phyloP scores from a whole-genome alignment of 2,329 filamentous ascomycete species.

The Aspergillus tamarii region DNA sequence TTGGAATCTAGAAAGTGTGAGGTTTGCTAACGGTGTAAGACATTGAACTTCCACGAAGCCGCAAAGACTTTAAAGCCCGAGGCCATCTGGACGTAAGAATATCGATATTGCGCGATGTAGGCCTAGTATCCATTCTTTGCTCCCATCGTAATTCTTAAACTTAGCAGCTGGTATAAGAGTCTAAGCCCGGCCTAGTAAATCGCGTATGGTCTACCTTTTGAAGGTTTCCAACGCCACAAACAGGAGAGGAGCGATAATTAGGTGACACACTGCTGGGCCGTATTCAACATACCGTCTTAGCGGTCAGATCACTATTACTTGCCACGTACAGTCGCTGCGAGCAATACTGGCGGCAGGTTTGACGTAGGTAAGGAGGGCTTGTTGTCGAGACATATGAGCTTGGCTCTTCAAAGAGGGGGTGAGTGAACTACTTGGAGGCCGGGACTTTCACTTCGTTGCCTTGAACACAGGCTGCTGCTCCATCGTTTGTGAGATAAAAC shows the following conservation, averaged over 20 bases:
- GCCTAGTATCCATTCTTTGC: neutral
- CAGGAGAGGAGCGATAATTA: neutral
- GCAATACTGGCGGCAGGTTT: neutral
- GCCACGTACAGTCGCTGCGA: neutral
- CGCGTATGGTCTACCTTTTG: neutral
- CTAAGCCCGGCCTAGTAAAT: neutral
- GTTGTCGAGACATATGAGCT: neutral
- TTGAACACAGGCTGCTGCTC: conserved; percentile 82
- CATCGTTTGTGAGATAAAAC: conserved; percentile 84
- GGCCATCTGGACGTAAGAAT: neutral
- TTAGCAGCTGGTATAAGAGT: neutral
- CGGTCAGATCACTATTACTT: neutral
- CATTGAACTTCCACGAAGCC: neutral
- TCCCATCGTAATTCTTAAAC: neutral
- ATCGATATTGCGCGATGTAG: neutral
- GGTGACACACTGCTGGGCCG: neutral
- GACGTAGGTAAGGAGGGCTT: neutral
- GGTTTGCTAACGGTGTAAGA: neutral
- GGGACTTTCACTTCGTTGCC: conserved; percentile 29
- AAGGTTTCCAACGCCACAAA: neutral
- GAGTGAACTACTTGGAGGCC: neutral
- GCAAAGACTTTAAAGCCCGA: too few species aligned
- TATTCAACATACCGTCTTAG: neutral
- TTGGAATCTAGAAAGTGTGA: neutral
- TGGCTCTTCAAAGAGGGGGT: neutral